Evolutionary conservation across 768 basidiomycete genomes (phyloP), one percentile per base, ranked within the genome.

Genomic region (Boletus sensibilis): DNA sequence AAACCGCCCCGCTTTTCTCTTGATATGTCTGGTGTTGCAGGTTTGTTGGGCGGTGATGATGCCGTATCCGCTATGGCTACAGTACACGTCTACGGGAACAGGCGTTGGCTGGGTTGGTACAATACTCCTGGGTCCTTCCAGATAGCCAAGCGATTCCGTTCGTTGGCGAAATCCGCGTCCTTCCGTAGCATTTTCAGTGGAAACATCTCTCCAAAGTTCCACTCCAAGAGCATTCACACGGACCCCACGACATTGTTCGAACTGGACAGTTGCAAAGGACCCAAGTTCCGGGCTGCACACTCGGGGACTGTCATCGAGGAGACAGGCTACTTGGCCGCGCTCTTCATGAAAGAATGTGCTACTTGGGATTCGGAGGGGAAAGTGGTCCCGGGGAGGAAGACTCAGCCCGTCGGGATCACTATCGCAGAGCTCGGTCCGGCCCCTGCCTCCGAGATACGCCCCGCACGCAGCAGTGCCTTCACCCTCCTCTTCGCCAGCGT

Each of bases 271-370:
- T 52, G 34, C 43, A 53, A 48, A 7, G 71, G 72, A 4, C 88
- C 88, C 47, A 92, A 89, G 66, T 92, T 82, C 70, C 84, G 90
- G 55, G 83, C 88, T 0, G 85, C 91, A 59, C 85, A 27, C 73
- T 92, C 45, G 79, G 87, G 69, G 69, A 89, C 59, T 78, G 76
- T 57, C 69, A 64, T 73, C 10, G 69, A n/a, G 63, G 71, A 35
- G 76, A 81, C 65, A 74, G 81, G 51, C 74, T 83, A 20, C 69
- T 81, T 64, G 82, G 90, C 21, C 78, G 72, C 39, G 83, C 88
- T 72, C 75, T 85, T 35, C 31, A 52, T 59, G 56, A 56, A 57
- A 12, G 55, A 53, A 39, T 66, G 64, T 16, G 14, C 39, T 2
- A 23, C 58, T 16, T 57, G 43, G 43, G 25, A 42, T 6, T 51